phyloP scores from a whole-genome alignment of 2,329 filamentous ascomycete species.

The Diplocarpon rosae region DNA sequence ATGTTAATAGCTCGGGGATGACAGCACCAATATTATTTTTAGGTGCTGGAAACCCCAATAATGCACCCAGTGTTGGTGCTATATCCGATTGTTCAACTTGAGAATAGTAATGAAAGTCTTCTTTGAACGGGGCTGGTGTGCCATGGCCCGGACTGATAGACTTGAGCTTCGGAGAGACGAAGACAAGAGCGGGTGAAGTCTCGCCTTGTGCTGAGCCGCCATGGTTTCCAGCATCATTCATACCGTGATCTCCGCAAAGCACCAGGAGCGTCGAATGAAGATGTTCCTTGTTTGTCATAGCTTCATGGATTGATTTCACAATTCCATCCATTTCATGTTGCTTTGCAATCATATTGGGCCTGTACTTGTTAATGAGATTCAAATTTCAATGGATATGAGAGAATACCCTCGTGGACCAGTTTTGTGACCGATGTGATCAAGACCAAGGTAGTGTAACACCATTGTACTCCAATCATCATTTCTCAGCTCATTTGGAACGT shows the following conservation, averaged over 20 bases:
- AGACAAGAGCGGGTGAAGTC: constrained; percentile 84
- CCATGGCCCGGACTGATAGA: constrained; percentile 34
- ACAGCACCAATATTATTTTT: constrained; percentile 85
- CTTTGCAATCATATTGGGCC: constrained; percentile 85
- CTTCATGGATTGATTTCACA: constrained; percentile 62
- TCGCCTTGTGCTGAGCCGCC: constrained; percentile 89
- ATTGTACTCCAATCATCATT: constrained; percentile 82
- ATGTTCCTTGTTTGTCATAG: constrained; percentile 60
- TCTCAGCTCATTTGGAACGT: constrained; percentile 65
- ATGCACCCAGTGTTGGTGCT: constrained; percentile 73
- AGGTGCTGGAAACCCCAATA: constrained; percentile 80
- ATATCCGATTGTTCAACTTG: constrained; percentile 91
- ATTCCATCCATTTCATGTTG: constrained; percentile 89
- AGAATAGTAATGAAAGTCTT: constrained; percentile 74
- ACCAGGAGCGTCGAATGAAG: constrained; percentile 72
- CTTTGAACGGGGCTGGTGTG: constrained; percentile 46
- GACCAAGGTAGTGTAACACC: constrained; percentile 88
- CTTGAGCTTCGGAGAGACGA: constrained; percentile 75
- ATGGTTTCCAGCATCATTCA: constrained; percentile 98
- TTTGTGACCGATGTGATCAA: constrained; percentile 98
- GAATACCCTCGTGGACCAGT: constrained; percentile 68
- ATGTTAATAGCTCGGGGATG: constrained; percentile 63
- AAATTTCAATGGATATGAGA: not conserved
- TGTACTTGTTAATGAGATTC: constrained; percentile 28
- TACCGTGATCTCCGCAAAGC: constrained; percentile 90